Evolutionary conservation across 1,284 basidiomycete species (phyloP), one percentile per base, ranked within the genome.

Genomic region (Cryptococcus floricola): DNA sequence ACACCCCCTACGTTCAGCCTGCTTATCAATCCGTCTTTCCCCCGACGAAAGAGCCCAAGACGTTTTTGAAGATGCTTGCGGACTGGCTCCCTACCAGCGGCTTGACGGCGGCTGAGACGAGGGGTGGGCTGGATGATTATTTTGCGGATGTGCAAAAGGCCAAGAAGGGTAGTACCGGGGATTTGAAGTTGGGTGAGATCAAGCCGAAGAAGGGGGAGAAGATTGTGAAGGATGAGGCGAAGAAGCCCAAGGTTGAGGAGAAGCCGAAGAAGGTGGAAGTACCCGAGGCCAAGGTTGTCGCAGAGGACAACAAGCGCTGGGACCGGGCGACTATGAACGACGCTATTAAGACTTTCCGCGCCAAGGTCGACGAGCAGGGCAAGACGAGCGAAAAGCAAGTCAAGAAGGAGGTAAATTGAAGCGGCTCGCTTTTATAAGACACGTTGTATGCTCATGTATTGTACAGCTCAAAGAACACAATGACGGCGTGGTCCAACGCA

Each of bases 1-100:
- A 68, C 56, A 38, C 38, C 31, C 66, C 68, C 16, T 66, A 65
- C 51, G 44, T 70, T 48, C 34, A 63, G 44, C 57, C 62, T 42
- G 42, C 52, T 46, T 37, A 66, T 50, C 50, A 66, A 34, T 13
- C 62, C 27, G 19, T 71, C 59, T 54, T 73, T 9, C 72, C 72
- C 12, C 47, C 59, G 9, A 46, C 56, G 10, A 23, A 58, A n/a
- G 56, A 58, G 31, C 57, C 61, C 13, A 66, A 66, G 53, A 62
- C 64, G 7, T 73, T 75, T 59, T 68, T 70, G 62, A 39, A 61
- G 14, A 56, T 68, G 50, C 62, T 75, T 8, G 50, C 73, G 43
- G 73, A 75, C 57, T 68, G 68, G 46, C 52, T 72, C 0, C 67
- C 55, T 19, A 52, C 47, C 31, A 52, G 50, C 42, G 60, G 61